Evolutionary conservation across 2,329 filamentous ascomycete genomes (phyloP).

Genomic region (Neonectria magnoliae): DNA sequence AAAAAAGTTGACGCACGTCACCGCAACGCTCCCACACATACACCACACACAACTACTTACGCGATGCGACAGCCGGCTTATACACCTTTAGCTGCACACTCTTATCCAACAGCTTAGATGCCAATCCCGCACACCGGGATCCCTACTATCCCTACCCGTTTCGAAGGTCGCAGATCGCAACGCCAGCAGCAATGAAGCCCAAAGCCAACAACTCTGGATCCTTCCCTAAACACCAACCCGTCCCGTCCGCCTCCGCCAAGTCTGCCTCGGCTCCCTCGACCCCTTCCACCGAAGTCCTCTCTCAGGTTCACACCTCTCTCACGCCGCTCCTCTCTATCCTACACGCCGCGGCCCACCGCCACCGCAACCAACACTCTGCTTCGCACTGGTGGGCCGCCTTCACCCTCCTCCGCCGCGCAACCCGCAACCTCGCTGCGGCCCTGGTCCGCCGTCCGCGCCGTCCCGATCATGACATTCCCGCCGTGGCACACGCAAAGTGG

Average conservation of each 20-base stretch:
- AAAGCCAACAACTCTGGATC: conserved; percentile 12
- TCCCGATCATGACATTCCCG: conserved; percentile 22
- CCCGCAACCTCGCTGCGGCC: conserved; percentile 61
- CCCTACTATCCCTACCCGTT: neutral
- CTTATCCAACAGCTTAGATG: neutral
- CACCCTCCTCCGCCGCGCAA: conserved; percentile 73
- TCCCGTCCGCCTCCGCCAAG: conserved; percentile 19
- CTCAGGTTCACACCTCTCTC: conserved; percentile 45
- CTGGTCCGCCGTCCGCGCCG: conserved; percentile 22
- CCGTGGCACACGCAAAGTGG: conserved; percentile 42
- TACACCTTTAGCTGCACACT: neutral
- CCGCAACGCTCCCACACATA: neutral
- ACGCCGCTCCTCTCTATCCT: conserved; percentile 64
- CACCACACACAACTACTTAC: neutral
- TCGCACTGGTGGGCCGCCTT: conserved; percentile 84
- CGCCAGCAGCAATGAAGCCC: neutral
- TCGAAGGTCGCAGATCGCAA: no score
- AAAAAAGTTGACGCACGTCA: conserved; percentile 26
- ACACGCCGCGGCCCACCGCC: conserved; percentile 80
- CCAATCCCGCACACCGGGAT: neutral
- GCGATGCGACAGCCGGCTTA: neutral
- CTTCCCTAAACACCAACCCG: conserved; percentile 16
- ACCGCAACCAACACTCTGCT: conserved; percentile 88
- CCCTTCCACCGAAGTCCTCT: conserved; percentile 16
- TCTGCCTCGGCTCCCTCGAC: conserved; percentile 12